Conservation (phyloP, 169 alveolate species). For the Plasmodium ovale region DNA sequence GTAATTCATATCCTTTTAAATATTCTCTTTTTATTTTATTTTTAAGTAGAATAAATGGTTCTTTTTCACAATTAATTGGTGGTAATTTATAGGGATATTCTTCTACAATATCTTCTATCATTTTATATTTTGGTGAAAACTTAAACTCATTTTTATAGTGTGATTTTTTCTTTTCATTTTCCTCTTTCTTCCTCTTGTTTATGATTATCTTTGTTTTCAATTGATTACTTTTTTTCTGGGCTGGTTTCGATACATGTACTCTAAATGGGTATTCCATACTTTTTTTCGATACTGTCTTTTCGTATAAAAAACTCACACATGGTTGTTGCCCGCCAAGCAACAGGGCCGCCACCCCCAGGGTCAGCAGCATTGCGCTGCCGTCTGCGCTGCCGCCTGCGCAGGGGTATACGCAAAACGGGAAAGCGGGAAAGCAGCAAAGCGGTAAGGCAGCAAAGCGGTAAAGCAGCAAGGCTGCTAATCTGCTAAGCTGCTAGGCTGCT, state of each 20-base stretch:
- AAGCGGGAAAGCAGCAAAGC: too few species aligned
- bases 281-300: too few species aligned
- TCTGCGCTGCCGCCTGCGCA: too few species aligned
- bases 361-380: background rate
- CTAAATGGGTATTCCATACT: background rate
- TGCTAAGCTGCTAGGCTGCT: background rate
- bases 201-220: constrained; percentile 42
- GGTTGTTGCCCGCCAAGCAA: background rate
- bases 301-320: background rate
- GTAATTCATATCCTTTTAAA: constrained; percentile 82
- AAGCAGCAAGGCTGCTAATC: too few species aligned
- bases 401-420: too few species aligned
- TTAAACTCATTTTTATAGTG: constrained; percentile 12
- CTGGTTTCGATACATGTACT: constrained; percentile 62
- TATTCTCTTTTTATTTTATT: constrained; percentile 77
- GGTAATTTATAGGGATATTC: constrained; percentile 67
- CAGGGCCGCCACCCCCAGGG: background rate
- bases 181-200: constrained; percentile 72
- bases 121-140: constrained; percentile 42
- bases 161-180: constrained; percentile 26
- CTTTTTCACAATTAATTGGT: background rate
- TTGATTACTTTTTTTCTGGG: constrained; percentile 73
- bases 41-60: constrained; percentile 45
- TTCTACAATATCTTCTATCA: constrained; percentile 45
- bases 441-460: too few species aligned